phyloP scores from a whole-genome alignment of 1,284 basidiomycete species.

The Fomitiporia mediterranea region DNA sequence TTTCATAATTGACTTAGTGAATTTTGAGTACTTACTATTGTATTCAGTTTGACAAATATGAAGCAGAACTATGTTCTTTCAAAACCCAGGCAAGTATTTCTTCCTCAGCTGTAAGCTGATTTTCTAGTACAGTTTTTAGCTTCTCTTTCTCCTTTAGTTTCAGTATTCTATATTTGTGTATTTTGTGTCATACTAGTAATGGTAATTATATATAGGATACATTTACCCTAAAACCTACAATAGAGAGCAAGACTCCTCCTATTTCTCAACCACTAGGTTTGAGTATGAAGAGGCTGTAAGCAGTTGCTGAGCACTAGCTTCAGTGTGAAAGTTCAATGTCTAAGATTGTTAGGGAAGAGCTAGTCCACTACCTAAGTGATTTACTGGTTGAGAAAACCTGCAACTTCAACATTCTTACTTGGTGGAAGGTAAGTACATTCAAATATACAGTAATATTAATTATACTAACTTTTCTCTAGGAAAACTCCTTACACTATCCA shows the following conservation, averaged over 20 bases:
- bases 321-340: background rate
- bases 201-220: background rate
- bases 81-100: no score
- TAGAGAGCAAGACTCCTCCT: background rate
- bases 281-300: background rate
- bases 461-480: background rate
- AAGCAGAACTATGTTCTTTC: background rate
- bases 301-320: background rate
- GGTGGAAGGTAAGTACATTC: conserved; percentile 27
- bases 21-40: background rate
- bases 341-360: background rate
- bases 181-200: no score
- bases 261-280: background rate
- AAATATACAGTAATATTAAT: background rate
- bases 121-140: no score
- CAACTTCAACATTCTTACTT: background rate
- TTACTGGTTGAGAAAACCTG: background rate
- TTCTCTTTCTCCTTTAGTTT: no score
- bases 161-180: no score
- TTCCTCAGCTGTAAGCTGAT: no score
- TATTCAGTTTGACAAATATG: conserved; percentile 5
- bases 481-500: conserved; percentile 18
- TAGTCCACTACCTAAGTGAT: background rate
- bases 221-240: background rate
- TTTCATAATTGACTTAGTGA: background rate